A percentile compares a stretch with the other conserved stretches of the same genome.
These are phyloP conservation scores for Clarireedia homoeocarpa DNA, from an alignment of 2,329 filamentous ascomycete species.

Conservation along the genomic window DNA sequence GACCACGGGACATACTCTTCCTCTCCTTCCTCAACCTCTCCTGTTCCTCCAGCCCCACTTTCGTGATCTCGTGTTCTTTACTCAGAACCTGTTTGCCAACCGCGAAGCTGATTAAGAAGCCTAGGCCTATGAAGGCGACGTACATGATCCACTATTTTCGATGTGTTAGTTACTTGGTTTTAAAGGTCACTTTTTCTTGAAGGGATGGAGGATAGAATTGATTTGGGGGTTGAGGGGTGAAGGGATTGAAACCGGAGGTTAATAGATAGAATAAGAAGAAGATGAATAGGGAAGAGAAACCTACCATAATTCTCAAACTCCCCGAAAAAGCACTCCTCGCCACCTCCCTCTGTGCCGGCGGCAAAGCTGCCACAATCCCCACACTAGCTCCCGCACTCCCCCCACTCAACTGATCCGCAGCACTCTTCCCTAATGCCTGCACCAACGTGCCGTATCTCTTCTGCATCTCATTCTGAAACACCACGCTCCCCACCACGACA, in stretches of 20 bases:
- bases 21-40: conserved; percentile 17
- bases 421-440: conserved; percentile 17
- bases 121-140: conserved; percentile 22
- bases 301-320: conserved; percentile 23
- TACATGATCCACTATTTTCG: conserved; percentile 24
- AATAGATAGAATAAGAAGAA: background rate
- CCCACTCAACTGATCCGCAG: conserved; percentile 21
- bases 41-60: conserved; percentile 35
- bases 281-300: background rate
- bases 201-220: background rate
- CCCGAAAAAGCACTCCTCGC: conserved; percentile 20
- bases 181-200: background rate
- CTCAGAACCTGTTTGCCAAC: conserved; percentile 38
- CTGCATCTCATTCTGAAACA: conserved; percentile 41
- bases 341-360: conserved; percentile 16
- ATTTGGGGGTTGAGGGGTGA: background rate
- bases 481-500: conserved; percentile 41
- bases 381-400: conserved; percentile 24
- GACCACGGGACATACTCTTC: conserved; percentile 12
- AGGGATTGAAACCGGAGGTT: no score
- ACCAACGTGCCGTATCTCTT: conserved; percentile 18
- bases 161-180: background rate
- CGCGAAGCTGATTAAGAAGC: conserved; percentile 36
- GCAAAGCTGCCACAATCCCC: conserved; percentile 19
- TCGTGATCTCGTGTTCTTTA: conserved; percentile 43